These are phyloP conservation scores for Brassica juncea DNA, from an alignment of 345 rosid species.

Conservation along the genomic window DNA sequence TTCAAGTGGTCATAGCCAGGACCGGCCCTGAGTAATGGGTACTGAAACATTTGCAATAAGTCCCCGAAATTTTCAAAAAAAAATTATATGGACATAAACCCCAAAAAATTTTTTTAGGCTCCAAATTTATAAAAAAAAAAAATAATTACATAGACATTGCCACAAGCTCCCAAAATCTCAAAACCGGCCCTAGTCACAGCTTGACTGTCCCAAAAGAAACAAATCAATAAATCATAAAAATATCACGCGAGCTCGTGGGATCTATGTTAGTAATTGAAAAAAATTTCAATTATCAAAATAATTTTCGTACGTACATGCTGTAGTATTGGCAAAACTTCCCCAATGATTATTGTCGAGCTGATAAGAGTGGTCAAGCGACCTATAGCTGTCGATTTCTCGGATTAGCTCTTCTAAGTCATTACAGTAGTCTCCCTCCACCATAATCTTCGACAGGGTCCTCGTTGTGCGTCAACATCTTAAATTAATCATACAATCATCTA, in stretches of 20 bases:
- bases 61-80: too few species aligned
- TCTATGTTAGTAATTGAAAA: neutral
- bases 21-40: too few species aligned
- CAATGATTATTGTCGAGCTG: neutral
- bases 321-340: constrained; percentile 1
- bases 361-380: constrained; percentile 3
- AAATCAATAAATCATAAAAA: constrained; percentile 1
- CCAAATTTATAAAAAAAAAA: too few species aligned
- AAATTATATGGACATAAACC: too few species aligned
- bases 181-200: neutral
- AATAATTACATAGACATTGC: too few species aligned
- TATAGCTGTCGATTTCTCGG: neutral
- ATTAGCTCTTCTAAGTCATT: constrained; percentile 22
- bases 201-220: neutral
- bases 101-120: too few species aligned
- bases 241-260: neutral
- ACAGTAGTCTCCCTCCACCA: constrained; percentile 18
- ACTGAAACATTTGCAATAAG: too few species aligned
- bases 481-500: neutral
- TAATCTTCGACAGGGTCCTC: constrained; percentile 8
- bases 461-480: neutral
- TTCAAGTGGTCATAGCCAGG: neutral
- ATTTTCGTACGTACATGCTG: constrained; percentile 10
- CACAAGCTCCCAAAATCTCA: too few species aligned
- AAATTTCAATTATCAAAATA: neutral